These are phyloP conservation scores for Celoporthe dispersa DNA, from an alignment of 2,329 filamentous ascomycete species.

Conservation along the genomic window DNA sequence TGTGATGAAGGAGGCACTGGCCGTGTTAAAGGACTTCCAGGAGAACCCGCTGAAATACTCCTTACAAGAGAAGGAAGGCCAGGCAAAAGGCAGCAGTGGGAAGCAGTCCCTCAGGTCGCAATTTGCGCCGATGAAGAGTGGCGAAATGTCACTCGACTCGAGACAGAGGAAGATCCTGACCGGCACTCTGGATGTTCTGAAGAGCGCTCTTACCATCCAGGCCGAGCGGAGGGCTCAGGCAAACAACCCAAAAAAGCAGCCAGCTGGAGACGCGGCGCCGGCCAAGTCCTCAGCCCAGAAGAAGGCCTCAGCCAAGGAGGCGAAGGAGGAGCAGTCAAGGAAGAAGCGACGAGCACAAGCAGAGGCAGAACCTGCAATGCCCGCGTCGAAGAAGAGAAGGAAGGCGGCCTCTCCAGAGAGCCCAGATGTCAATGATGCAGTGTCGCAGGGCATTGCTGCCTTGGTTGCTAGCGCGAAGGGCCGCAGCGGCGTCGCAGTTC, in stretches of 20 bases:
- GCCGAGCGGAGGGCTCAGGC: constrained; percentile 20
- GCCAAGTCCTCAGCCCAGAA: neutral
- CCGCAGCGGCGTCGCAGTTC: neutral
- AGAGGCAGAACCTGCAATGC: neutral
- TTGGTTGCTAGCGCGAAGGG: neutral
- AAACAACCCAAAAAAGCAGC: constrained; percentile 14
- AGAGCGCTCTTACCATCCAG: constrained; percentile 43
- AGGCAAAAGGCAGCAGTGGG: constrained; percentile 18
- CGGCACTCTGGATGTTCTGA: constrained; percentile 44
- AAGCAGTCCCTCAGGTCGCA: constrained; percentile 26
- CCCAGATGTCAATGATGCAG: neutral
- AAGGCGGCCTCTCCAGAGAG: neutral
- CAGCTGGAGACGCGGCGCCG: neutral
- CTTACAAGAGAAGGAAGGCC: neutral
- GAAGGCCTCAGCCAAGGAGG: neutral
- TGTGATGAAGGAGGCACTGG: constrained; percentile 37
- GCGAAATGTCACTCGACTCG: constrained; percentile 16
- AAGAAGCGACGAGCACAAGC: neutral
- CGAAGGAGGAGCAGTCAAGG: neutral
- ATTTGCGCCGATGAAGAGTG: constrained; percentile 17
- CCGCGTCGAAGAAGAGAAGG: neutral
- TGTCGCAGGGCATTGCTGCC: constrained; percentile 14
- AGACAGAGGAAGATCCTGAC: constrained; percentile 41
- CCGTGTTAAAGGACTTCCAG: constrained; percentile 35
- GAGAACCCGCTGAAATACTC: constrained; percentile 17